These are phyloP conservation scores for Polychytrium aggregatum DNA, from an alignment of 192 early-diverging fungal species.

Conservation along the genomic window DNA sequence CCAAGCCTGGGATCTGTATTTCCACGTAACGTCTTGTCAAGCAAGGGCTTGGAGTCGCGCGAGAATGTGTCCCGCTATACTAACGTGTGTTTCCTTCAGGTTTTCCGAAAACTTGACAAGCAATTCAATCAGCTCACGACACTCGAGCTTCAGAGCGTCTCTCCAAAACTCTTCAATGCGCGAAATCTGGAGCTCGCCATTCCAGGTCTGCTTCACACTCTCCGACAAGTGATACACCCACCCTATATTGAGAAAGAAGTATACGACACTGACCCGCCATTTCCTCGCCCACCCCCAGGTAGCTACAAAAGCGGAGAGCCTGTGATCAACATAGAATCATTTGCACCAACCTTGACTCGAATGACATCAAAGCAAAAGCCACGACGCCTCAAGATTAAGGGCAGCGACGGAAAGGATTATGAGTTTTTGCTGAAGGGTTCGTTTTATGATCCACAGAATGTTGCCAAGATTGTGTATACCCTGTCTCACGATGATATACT, in stretches of 20 bases:
- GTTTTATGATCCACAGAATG: slow-evolving; percentile 5
- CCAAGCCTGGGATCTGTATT: slow-evolving; percentile 91
- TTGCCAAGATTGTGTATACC: too few relatives aligned
- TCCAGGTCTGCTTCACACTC: slow-evolving; percentile 61
- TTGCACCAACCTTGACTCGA: slow-evolving; percentile 69
- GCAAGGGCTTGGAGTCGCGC: background rate
- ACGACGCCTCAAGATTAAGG: slow-evolving; percentile 68
- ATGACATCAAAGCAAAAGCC: slow-evolving; percentile 90
- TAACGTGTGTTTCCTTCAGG: too few relatives aligned
- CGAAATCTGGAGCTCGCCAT: slow-evolving; percentile 78
- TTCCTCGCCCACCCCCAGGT: too few relatives aligned
- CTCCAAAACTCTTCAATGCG: slow-evolving; percentile 75
- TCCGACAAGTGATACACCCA: too few relatives aligned
- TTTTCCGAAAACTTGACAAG: slow-evolving; percentile 69
- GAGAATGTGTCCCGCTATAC: background rate
- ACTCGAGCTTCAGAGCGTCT: slow-evolving; percentile 79
- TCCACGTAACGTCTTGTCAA: slow-evolving; percentile 37
- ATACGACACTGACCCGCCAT: too few relatives aligned
- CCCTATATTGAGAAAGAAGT: too few relatives aligned
- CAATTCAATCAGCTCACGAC: slow-evolving; percentile 71
- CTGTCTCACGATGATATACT: slow-evolving; percentile 1
- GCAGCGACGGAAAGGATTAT: slow-evolving; percentile 82
- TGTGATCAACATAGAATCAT: slow-evolving; percentile 78
- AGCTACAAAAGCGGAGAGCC: slow-evolving; percentile 78
- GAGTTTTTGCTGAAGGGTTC: slow-evolving; percentile 82